phyloP scores from a whole-genome alignment of 1,284 basidiomycete genomes.

The Trametes hirsuta region DNA sequence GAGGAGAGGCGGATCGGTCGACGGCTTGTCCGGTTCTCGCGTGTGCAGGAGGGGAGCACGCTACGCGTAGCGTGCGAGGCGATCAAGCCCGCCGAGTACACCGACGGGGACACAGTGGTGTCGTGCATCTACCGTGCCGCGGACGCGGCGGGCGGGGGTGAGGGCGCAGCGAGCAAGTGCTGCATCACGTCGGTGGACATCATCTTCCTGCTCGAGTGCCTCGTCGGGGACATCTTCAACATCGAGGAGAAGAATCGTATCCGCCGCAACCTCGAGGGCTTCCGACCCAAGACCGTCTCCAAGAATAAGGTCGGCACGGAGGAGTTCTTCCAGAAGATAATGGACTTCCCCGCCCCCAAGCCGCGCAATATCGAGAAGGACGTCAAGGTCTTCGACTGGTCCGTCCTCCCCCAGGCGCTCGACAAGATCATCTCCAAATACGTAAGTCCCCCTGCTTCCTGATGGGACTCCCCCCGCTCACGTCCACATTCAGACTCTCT shows the following conservation, averaged over 20 bases:
- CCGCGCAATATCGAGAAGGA: slow-evolving; percentile 98
- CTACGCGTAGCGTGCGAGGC: slow-evolving; percentile 68
- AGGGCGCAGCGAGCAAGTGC: slow-evolving; percentile 58
- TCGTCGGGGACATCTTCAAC: slow-evolving; percentile 83
- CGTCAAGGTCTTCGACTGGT: slow-evolving; percentile 97
- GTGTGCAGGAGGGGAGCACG: slow-evolving; percentile 60
- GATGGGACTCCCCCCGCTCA: neutral
- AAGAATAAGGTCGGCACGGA: slow-evolving; percentile 84
- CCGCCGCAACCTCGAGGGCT: slow-evolving; percentile 90
- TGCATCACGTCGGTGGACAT: slow-evolving; percentile 95
- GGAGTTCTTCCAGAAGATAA: slow-evolving; percentile 91
- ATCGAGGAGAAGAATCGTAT: slow-evolving; percentile 98
- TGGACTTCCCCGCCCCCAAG: slow-evolving; percentile 93
- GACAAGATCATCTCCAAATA: slow-evolving; percentile 97
- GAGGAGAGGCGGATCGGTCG: slow-evolving; percentile 62
- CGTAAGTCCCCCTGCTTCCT: slow-evolving; percentile 50
- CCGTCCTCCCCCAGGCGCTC: slow-evolving; percentile 75
- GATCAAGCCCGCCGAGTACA: slow-evolving; percentile 63
- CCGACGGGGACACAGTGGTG: slow-evolving; percentile 61
- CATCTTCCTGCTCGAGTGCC: slow-evolving; percentile 89
- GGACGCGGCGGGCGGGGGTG: slow-evolving; percentile 14
- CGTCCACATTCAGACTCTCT: slow-evolving; percentile 12
- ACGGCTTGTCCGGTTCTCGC: slow-evolving; percentile 72
- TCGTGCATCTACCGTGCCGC: slow-evolving; percentile 92
- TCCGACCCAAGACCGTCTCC: slow-evolving; percentile 88